Evolutionary conservation across 2,329 filamentous ascomycete genomes (phyloP), one percentile per base, ranked within the genome.

Genomic region (Pseudopithomyces chartarum): DNA sequence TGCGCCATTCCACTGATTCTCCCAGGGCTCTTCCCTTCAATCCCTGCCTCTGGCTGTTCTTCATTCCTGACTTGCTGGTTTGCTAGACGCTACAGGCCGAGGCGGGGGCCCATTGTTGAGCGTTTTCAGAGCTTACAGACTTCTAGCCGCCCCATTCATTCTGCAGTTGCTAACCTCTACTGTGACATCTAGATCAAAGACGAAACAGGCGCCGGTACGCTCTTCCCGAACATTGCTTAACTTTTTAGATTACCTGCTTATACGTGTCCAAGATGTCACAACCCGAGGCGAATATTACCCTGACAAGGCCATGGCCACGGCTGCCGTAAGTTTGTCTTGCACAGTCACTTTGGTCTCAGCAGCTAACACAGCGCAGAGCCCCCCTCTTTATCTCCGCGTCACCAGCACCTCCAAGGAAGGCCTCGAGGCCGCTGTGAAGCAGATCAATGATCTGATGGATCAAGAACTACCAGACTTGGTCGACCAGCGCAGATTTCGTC

Each of bases 141-240:
- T 69, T 76, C 60, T 76, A 77, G 73, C 73, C 70, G 70, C 70
- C 72, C 69, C 70, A 66, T 63, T 66, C 68, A 87, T 87, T 87
- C 91, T 88, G 86, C 90, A 91, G 87, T 87, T 95, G 92, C 93
- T 98, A 87, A 97, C 93, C 87, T 88, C 84, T 81, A 80, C 80
- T 89, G 84, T 95, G 88, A 87, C 80, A 90, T 90, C 72, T 93
- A 99, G 95, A 99, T 99, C 74, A 96, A 97, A 89, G 94, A 97
- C 83, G 92, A 97, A 74, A 98, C 94, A 88, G 95, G 95, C 85
- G 94, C 95, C 85, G 95, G 95, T 99, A 99, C 88, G 93, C 82
- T 84, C 86, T 90, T 95, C 67, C 85, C 85, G 54, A 87, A 61
- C 88, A 73, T 86, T 82, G 91, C 86, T 66, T 87, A 82, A 61